Conservation (phyloP, 2,329 filamentous ascomycete species). For the Furcasterigmium sp. region DNA sequence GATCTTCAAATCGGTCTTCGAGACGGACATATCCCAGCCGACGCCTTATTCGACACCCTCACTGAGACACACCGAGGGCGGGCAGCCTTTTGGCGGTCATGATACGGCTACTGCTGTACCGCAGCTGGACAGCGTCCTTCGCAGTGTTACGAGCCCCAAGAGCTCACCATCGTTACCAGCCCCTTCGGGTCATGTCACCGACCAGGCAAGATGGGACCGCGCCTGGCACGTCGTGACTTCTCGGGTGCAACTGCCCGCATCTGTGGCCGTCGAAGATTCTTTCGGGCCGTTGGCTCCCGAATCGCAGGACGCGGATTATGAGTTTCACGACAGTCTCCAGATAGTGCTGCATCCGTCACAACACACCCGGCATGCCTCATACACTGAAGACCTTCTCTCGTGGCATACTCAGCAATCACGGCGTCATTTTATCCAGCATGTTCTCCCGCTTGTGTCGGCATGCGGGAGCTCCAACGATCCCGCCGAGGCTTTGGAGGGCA, state of each 20-base stretch:
- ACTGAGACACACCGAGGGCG: slow-evolving; percentile 31
- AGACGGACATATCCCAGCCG: slow-evolving; percentile 42
- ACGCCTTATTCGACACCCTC: slow-evolving; percentile 37
- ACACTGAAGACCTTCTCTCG: slow-evolving; percentile 50
- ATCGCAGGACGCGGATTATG: slow-evolving; percentile 34
- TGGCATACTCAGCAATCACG: slow-evolving; percentile 60
- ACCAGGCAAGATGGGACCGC: slow-evolving; percentile 54
- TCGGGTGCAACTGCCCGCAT: slow-evolving; percentile 50
- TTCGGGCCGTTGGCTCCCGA: slow-evolving; percentile 42
- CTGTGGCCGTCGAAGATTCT: slow-evolving; percentile 48
- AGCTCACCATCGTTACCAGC: slow-evolving; percentile 9
- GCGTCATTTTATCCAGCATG: slow-evolving; percentile 54
- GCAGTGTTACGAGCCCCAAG: background rate
- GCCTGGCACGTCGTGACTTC: slow-evolving; percentile 60
- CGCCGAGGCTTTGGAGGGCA: slow-evolving; percentile 42
- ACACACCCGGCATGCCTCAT: slow-evolving; percentile 41
- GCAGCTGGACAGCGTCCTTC: background rate
- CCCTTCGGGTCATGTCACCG: slow-evolving; percentile 23
- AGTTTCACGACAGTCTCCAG: slow-evolving; percentile 47
- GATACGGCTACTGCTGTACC: slow-evolving; percentile 6
- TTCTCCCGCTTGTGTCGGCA: slow-evolving; percentile 48
- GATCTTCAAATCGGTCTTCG: slow-evolving; percentile 52
- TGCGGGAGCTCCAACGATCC: slow-evolving; percentile 37
- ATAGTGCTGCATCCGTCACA: slow-evolving; percentile 43
- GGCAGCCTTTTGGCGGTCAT: slow-evolving; percentile 40